A percentile compares a stretch with the other conserved stretches of the same genome.
Conservation (phyloP, 2,329 filamentous ascomycete genomes). For the Aschersonia sp. region DNA sequence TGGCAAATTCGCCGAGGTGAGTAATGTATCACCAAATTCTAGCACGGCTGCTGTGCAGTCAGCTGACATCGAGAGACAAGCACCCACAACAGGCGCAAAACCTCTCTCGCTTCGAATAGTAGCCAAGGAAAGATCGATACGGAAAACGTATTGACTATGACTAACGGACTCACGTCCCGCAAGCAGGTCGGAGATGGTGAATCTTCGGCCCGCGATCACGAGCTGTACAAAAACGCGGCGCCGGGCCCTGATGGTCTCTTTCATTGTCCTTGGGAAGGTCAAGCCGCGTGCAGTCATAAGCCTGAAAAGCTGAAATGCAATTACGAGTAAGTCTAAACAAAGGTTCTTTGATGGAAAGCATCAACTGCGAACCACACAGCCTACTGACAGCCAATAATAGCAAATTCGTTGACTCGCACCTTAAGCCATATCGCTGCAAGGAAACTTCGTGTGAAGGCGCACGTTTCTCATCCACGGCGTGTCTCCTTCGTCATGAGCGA, state of each 20-base stretch:
- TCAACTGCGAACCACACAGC: neutral
- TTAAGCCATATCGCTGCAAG: conserved; percentile 96
- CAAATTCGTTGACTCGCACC: conserved; percentile 93
- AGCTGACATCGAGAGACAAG: conserved; percentile 8
- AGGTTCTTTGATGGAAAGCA: neutral
- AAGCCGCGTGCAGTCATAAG: conserved; percentile 66
- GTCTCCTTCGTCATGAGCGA: conserved; percentile 84
- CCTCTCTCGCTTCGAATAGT: conserved; percentile 15
- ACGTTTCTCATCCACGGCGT: conserved; percentile 89
- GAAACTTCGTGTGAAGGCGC: conserved; percentile 67
- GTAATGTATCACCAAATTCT: conserved; percentile 11
- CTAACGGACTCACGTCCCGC: conserved; percentile 27
- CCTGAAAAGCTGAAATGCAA: conserved; percentile 97
- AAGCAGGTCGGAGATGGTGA: conserved; percentile 38
- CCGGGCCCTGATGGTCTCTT: conserved; percentile 66
- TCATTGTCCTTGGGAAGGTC: conserved; percentile 78
- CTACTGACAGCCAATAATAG: conserved; percentile 26
- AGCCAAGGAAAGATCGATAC: conserved; percentile 11
- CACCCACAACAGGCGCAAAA: conserved; percentile 17
- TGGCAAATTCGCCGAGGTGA: conserved; percentile 39
- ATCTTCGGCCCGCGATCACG: conserved; percentile 46
- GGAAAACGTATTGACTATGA: conserved; percentile 14
- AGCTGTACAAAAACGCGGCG: conserved; percentile 53
- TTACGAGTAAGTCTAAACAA: conserved; percentile 62
- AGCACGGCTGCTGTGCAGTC: conserved; percentile 1